Evolutionary conservation across 2,329 filamentous ascomycete species (phyloP).

Genomic region (Aspergillus ruber): DNA sequence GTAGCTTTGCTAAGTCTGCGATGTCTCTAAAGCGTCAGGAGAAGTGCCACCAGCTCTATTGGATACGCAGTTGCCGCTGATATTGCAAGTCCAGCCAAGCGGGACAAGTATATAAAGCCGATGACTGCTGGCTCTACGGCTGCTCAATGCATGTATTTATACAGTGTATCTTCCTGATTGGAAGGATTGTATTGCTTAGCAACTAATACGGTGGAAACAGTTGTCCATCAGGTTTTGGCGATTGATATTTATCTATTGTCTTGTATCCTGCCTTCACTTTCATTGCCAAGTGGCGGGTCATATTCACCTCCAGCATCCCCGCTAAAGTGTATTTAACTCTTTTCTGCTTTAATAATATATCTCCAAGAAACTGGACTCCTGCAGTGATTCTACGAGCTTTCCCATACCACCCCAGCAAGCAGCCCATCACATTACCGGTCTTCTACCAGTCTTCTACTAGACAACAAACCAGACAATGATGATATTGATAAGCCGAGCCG

Average conservation of each 20-base stretch:
- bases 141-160: constrained; percentile 1
- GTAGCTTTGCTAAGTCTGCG: constrained; percentile 23
- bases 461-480: neutral
- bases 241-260: too few species aligned
- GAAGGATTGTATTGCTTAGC: too few species aligned
- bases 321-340: too few species aligned
- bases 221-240: too few species aligned
- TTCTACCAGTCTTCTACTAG: neutral
- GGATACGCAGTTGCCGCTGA: constrained; percentile 27
- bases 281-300: too few species aligned
- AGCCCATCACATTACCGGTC: neutral
- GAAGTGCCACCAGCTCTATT: constrained; percentile 21
- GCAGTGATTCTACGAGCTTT: too few species aligned
- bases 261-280: too few species aligned
- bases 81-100: constrained; percentile 23
- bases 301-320: too few species aligned
- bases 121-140: constrained; percentile 18
- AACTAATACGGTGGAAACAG: too few species aligned
- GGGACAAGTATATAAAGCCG: constrained; percentile 25
- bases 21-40: constrained; percentile 25
- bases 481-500: neutral
- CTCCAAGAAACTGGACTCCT: too few species aligned
- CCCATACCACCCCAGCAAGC: neutral
- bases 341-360: too few species aligned
- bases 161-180: too few species aligned